Conservation (phyloP, 495 filamentous ascomycete species). For the Hypoxylon subgilvum region DNA sequence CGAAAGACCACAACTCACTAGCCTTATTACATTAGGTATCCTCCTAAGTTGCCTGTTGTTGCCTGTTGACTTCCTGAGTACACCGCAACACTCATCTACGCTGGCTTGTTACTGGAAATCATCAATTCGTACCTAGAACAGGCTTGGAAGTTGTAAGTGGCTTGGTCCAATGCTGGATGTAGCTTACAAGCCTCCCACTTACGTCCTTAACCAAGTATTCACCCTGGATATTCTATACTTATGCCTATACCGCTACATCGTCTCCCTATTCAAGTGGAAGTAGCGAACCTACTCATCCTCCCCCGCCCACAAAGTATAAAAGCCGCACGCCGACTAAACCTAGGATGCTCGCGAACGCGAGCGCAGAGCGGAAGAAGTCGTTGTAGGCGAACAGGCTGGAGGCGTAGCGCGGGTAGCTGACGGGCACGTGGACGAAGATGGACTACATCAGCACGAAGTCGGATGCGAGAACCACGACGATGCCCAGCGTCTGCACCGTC, state of each 20-base stretch:
- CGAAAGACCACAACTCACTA: no score
- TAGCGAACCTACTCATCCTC: slow-evolving; percentile 53
- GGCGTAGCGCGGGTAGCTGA: slow-evolving; percentile 67
- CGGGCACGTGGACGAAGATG: slow-evolving; percentile 68
- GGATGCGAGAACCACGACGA: slow-evolving; percentile 58
- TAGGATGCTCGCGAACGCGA: slow-evolving; percentile 64
- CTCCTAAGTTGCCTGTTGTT: no score
- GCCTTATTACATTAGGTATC: no score
- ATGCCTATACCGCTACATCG: background rate
- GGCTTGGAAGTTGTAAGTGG: no score
- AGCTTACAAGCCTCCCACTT: no score
- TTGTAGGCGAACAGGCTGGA: slow-evolving; percentile 68
- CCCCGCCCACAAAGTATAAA: slow-evolving; percentile 60
- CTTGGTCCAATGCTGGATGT: no score
- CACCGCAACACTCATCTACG: no score
- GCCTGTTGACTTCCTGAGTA: no score
- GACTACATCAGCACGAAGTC: slow-evolving; percentile 61
- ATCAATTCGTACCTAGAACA: no score
- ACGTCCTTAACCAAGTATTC: no score
- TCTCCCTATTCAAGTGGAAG: slow-evolving; percentile 22
- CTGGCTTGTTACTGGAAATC: no score
- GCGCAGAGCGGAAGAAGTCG: slow-evolving; percentile 60
- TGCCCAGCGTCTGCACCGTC: slow-evolving; percentile 67
- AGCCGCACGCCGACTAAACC: slow-evolving; percentile 63
- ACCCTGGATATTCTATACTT: no score